These are phyloP conservation scores for Kwoniella newhampshirensis DNA, from an alignment of 768 basidiomycete genomes.

Conservation along the genomic window DNA sequence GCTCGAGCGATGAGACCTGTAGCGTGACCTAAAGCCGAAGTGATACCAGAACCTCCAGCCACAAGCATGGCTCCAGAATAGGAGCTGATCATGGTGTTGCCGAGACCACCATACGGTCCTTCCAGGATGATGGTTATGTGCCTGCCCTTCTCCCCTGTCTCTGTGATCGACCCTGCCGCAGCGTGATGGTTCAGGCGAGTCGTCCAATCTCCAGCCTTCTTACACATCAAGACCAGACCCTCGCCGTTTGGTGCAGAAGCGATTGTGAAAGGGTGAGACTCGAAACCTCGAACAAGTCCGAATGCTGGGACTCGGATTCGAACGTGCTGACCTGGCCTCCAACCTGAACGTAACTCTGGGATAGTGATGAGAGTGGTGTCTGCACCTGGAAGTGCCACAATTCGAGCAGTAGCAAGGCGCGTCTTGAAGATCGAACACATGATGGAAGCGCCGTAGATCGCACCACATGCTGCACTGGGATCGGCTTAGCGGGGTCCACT, in stretches of 20 bases:
- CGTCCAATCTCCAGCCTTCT: slow-evolving; percentile 69
- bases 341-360: slow-evolving; percentile 65
- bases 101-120: slow-evolving; percentile 63
- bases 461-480: slow-evolving; percentile 53
- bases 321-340: slow-evolving; percentile 81
- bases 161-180: slow-evolving; percentile 45
- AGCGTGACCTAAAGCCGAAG: slow-evolving; percentile 64
- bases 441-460: slow-evolving; percentile 59
- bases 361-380: slow-evolving; percentile 66
- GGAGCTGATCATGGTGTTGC: slow-evolving; percentile 63
- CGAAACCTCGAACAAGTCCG: slow-evolving; percentile 47
- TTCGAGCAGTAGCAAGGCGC: slow-evolving; percentile 62
- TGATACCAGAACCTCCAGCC: slow-evolving; percentile 76
- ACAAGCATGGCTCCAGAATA: slow-evolving; percentile 69
- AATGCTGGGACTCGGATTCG: slow-evolving; percentile 64
- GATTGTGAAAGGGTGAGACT: slow-evolving; percentile 79
- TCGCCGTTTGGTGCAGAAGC: slow-evolving; percentile 63
- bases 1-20: slow-evolving; percentile 62
- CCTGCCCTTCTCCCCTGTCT: slow-evolving; percentile 5
- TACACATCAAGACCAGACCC: slow-evolving; percentile 67
- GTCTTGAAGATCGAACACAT: slow-evolving; percentile 64
- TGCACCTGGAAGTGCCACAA: slow-evolving; percentile 58
- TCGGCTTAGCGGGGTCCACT: not conserved
- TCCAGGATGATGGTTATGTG: slow-evolving; percentile 59
- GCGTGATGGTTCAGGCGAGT: slow-evolving; percentile 60